Percentiles rank a stretch among this genome's conserved stretches.
phyloP scores from a whole-genome alignment of 2,329 filamentous ascomycete genomes.

The Trichoderma arundinaceum region DNA sequence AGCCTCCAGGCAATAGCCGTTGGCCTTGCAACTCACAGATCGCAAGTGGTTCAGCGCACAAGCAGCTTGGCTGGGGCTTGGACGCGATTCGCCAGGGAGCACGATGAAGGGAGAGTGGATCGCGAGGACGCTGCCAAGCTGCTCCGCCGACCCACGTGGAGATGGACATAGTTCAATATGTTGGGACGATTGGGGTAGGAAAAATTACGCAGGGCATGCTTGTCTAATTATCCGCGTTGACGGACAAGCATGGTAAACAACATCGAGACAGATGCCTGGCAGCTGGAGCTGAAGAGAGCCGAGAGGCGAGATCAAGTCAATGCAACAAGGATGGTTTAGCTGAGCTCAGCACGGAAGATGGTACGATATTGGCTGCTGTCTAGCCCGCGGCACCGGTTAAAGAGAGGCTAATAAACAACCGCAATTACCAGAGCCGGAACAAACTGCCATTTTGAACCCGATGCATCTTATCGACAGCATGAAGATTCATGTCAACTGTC shows the following conservation, averaged over 20 bases:
- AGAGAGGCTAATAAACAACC: too few species aligned
- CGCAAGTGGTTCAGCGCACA: conserved; percentile 11
- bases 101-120: conserved; percentile 6
- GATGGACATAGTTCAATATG: conserved; percentile 8
- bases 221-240: neutral
- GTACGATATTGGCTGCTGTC: too few species aligned
- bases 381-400: too few species aligned
- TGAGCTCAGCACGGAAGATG: too few species aligned
- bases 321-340: too few species aligned
- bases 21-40: conserved; percentile 2
- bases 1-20: too few species aligned
- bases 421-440: neutral
- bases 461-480: neutral
- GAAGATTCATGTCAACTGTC: neutral
- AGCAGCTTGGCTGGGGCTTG: neutral
- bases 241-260: too few species aligned
- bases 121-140: conserved; percentile 4
- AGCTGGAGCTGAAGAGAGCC: too few species aligned
- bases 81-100: conserved; percentile 8
- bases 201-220: conserved; percentile 22
- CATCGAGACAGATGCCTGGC: too few species aligned
- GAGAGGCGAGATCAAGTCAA: too few species aligned
- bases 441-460: neutral
- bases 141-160: conserved; percentile 22
- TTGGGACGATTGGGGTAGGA: conserved; percentile 11